Base-by-base conservation (phyloP, 768 basidiomycete genomes). In the Tricholoma saponaceum region DNA sequence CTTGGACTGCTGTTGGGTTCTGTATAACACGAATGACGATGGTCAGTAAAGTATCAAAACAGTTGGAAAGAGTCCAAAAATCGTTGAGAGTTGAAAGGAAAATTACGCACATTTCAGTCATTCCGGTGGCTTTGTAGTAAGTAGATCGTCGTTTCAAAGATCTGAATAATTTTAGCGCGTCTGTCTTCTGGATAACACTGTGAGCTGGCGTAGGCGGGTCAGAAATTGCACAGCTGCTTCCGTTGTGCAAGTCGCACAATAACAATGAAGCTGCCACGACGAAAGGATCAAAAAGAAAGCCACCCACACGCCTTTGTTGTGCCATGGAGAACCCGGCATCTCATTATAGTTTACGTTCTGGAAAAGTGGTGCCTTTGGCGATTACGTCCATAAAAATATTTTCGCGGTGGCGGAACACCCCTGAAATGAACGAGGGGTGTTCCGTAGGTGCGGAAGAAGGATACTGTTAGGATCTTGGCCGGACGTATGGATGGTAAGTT, bases 271-370 rank as follows among this genome's bases (percentile, higher is more conserved):
- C 25, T 41, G 54, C 51, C 62, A 59, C n/a, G 62, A 60, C 58
- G 62, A 56, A 60, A 62, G 62, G 55, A 64, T 62, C 63, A 57
- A 61, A 60, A 53, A 64, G 61, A 60, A 50, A 56, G 59, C 58
- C 57, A 50, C 37, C 58, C 58, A 41, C 57, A 67, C 62, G 20
- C 37, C 33, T 49, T 44, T n/a, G 41, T 18, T 55, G 6, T 43
- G 9, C 69, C 70, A 68, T 66, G 66, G 69, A 69, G 59, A 60
- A 57, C 67, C 61, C 67, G 70, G 68, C 37, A 18, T 52, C 65
- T 61, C 65, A 66, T 62, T 63, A 60, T 43, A 64, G 60, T 64
- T 58, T 55, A 60, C 50, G 62, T 69, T 70, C 69, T 68, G 62
- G 69, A 71, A 70, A 60, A 67, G 56, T 57, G 58, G 50, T 60